phyloP scores from a whole-genome alignment of 495 filamentous ascomycete species.

The Pseudotulostoma volvatum region DNA sequence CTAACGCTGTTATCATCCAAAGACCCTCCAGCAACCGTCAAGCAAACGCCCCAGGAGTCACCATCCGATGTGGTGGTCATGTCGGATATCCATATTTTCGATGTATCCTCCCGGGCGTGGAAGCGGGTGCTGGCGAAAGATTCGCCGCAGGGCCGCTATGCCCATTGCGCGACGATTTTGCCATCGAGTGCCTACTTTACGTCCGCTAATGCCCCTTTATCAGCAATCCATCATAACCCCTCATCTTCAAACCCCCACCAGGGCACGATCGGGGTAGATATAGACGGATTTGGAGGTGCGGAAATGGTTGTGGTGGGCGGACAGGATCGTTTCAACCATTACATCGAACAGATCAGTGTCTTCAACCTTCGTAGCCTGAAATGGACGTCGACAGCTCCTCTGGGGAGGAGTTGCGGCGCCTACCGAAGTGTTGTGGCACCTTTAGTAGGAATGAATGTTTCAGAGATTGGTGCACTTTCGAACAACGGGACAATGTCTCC shows the following conservation, averaged over 20 bases:
- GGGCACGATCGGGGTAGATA: conserved; percentile 65
- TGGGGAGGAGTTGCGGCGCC: conserved; percentile 85
- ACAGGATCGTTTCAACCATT: conserved; percentile 93
- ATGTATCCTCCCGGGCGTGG: conserved; percentile 75
- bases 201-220: conserved; percentile 63
- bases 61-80: conserved; percentile 89
- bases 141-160: conserved; percentile 84
- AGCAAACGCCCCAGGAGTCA: conserved; percentile 36
- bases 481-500: conserved; percentile 23
- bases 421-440: conserved; percentile 91
- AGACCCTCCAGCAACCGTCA: conserved; percentile 19
- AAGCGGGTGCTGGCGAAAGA: conserved; percentile 65
- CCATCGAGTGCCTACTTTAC: conserved; percentile 76
- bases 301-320: conserved; percentile 97
- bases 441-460: conserved; percentile 47
- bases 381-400: conserved; percentile 72
- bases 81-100: conserved; percentile 95
- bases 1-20: conserved; percentile 40
- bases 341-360: conserved; percentile 95
- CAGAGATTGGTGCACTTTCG: conserved; percentile 48
- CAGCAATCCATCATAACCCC: conserved; percentile 78
- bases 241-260: conserved; percentile 64
- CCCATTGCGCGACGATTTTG: conserved; percentile 87
- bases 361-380: conserved; percentile 94
- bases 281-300: conserved; percentile 82